Conservation (phyloP, 2,329 filamentous ascomycete species). For the Sporothrix schenckii region DNA sequence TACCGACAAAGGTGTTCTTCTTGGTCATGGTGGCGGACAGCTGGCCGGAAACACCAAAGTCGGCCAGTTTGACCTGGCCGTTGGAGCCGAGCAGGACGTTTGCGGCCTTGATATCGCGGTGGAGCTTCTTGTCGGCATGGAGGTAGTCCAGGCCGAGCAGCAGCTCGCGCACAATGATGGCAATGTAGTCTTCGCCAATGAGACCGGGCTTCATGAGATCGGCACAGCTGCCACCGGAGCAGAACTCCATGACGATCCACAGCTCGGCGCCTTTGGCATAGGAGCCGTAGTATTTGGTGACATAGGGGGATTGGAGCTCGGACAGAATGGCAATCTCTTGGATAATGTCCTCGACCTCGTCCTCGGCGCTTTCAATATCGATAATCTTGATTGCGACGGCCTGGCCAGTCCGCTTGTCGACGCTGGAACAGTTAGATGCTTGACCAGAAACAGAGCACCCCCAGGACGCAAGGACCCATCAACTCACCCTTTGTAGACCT, state of each 20-base stretch:
- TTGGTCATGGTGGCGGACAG: slow-evolving; percentile 98
- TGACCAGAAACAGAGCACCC: neutral
- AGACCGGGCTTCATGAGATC: slow-evolving; percentile 93
- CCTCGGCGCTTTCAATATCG: slow-evolving; percentile 97
- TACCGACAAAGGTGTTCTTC: slow-evolving; percentile 98
- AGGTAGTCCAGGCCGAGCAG: slow-evolving; percentile 89
- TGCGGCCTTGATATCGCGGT: slow-evolving; percentile 95
- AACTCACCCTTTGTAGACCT: slow-evolving; percentile 91
- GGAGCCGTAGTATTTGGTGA: slow-evolving; percentile 97
- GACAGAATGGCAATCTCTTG: slow-evolving; percentile 98
- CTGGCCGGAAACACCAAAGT: slow-evolving; percentile 96
- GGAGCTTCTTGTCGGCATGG: slow-evolving; percentile 92
- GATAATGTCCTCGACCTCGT: slow-evolving; percentile 99
- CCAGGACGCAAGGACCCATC: too few relatives aligned
- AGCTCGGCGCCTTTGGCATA: slow-evolving; percentile 94
- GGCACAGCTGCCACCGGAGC: slow-evolving; percentile 92
- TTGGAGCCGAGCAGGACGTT: slow-evolving; percentile 88
- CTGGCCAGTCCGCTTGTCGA: slow-evolving; percentile 90
- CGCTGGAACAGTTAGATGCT: slow-evolving; percentile 53
- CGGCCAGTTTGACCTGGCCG: slow-evolving; percentile 94
- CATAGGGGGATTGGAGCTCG: slow-evolving; percentile 91
- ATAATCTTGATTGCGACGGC: slow-evolving; percentile 98
- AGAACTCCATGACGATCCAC: slow-evolving; percentile 99
- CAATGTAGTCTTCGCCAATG: slow-evolving; percentile 94
- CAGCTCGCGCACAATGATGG: slow-evolving; percentile 89